Evolutionary conservation across 1,284 basidiomycete species (phyloP), one percentile per base, ranked within the genome.

Genomic region (Cutaneotrichosporon sp.): DNA sequence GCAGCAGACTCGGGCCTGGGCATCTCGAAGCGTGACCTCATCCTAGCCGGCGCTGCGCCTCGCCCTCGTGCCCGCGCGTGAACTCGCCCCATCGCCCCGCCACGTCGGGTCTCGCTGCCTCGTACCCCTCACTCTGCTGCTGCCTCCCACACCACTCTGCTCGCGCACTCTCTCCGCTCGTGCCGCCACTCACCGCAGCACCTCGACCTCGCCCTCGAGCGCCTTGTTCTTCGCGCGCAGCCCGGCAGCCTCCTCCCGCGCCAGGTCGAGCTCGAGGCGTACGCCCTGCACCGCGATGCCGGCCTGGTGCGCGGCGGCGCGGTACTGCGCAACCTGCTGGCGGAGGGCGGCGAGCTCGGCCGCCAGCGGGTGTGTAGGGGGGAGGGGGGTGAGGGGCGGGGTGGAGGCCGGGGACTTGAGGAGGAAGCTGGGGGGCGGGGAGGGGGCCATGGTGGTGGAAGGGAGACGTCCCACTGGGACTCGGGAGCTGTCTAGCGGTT

Each of bases 301-400:
- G 29, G 73, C 67, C 59, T 76, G 73, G 65, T 81, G 80, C 27
- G 76, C 71, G 2, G 75, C 68, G 27, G 69, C 67, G 62, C 80
- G 89, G 68, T 88, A 90, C 52, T 85, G 85, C 47, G 81, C 78
- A 7, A 89, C 82, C 2, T 88, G 85, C n/a, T 81, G 76, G 57
- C 87, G 84, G 22, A 90, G 82, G 63, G 86, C 87, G 20, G 81
- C 69, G 31, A 91, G 82, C 76, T 91, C 88, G 31, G 85, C 76
- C 11, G 84, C 81, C 27, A 90, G 81, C 13, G 89, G 89, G 69
- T 90, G 87, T 0, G 71, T 62, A 2, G 67, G 27, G 1, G 72
- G 67, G 2, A 78, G 67, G 52, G 85, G 84, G 14, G 49, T 22
- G 4, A 24, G 18, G 18, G 42, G 16, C 25, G 54, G 9, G 24